Evolutionary conservation across 139 green algal species (phyloP), one percentile per base, ranked within the genome.

Genomic region (Chlorella vulgaris): DNA sequence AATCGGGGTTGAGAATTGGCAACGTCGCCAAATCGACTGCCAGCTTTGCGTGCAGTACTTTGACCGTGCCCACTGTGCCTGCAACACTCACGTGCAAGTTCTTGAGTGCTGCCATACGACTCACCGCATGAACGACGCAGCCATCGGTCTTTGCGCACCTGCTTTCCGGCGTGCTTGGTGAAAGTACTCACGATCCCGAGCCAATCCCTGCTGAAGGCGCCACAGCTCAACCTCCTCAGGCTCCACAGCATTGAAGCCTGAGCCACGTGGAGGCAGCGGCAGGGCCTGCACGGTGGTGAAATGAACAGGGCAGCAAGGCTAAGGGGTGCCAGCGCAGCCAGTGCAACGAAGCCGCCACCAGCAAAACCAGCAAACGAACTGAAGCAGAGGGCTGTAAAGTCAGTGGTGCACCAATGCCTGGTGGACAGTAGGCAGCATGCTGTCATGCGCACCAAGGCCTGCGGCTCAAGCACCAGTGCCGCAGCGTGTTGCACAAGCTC

Each of bases 201-300:
- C 76, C n/a, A 88, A 36, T 53, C 73, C 73, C 53, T 79, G 42
- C 40, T 89, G 85, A 22, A 89, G 73, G 38, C 43, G 29, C 43
- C 73, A 80, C 15, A 89, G 74, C 67, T 79, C 68, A 21, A 81
- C 28, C 36, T 67, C 80, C 19, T 83, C 70, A 0, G 63, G 74
- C 1, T 86, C 10, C 21, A 35, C 33, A 0, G 67, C 7, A n/a
- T 84, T 35, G 1, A 65, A 47, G 24, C 24, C 43, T 7, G 68
- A 62, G 33, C 35, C 55, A 0, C 58, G 35, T 4, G 75, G 53
- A 36, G 78, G 35, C 22, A 51, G 38, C 29, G 53, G 78, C 38
- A 36, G 24, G 38, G 51, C 47, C 68, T 58, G 78, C 78, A 61
- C 2, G 5, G 15, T 21, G 15, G 47, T 15, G 10, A 24, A 55